Evolutionary conservation across 2,329 filamentous ascomycete genomes (phyloP).

Genomic region (Aureobasidium sp.): DNA sequence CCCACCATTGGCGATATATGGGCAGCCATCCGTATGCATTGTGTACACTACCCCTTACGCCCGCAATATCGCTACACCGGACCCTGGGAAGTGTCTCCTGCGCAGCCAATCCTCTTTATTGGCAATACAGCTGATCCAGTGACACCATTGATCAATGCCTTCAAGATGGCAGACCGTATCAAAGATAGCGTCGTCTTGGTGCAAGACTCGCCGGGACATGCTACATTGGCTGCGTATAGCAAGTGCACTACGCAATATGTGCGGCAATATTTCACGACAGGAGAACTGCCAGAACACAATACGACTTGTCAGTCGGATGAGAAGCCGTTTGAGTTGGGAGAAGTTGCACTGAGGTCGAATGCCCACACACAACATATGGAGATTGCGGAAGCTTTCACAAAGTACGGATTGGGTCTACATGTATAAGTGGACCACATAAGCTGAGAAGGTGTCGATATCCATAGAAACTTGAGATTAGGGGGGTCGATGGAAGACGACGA

Average conservation of each 20-base stretch:
- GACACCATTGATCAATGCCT: conserved; percentile 44
- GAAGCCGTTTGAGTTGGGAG: background rate
- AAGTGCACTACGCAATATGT: background rate
- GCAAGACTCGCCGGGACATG: conserved; percentile 34
- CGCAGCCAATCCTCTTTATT: conserved; percentile 49
- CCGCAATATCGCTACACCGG: conserved; percentile 5
- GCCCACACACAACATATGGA: background rate
- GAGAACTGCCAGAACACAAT: background rate
- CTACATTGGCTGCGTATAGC: conserved; percentile 7
- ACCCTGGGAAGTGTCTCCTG: conserved; percentile 31
- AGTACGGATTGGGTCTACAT: background rate
- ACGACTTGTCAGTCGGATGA: background rate
- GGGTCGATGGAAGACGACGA: no score
- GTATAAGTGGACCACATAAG: background rate
- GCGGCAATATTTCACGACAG: background rate
- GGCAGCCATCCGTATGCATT: conserved; percentile 29
- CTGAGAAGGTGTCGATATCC: no score
- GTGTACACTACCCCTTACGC: conserved; percentile 18
- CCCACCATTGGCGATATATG: conserved; percentile 30
- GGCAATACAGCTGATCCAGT: conserved; percentile 52
- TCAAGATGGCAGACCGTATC: conserved; percentile 35
- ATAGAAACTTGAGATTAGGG: no score
- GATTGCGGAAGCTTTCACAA: background rate
- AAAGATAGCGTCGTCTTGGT: conserved; percentile 37
- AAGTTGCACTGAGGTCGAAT: background rate